Evolutionary conservation across 2,329 filamentous ascomycete genomes (phyloP), one percentile per base, ranked within the genome.

Genomic region (Macrophomina tecta): DNA sequence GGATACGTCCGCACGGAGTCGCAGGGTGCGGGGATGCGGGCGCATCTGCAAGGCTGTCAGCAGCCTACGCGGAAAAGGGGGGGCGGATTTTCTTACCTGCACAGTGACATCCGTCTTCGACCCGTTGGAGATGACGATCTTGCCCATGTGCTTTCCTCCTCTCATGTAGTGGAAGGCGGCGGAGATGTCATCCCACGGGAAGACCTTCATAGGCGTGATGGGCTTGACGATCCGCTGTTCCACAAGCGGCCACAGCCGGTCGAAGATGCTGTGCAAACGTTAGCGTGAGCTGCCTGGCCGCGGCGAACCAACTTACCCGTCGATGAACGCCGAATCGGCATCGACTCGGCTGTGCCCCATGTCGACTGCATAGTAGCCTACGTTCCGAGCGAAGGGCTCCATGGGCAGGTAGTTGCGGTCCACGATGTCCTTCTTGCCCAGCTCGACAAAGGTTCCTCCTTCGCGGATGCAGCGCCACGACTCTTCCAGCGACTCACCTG

Each of bases 391-490:
- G 63, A 75, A 78, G 5, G 69, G 58, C 12, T 58, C 64, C 74
- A 75, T 76, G 62, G 40, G 14, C 23, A 65, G 52, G 46, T 18
- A 38, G 52, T 67, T 67, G 48, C 65, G 65, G 8, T 63, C 65
- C 1, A 67, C 23, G 4, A 68, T 52, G 11, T 70, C 64, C 11
- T 49, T 68, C 40, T 69, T 71, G 7, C 77, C 77, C 56, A 80
- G 74, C 23, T 78, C 74, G 14, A 80, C 68, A 30, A 79, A 73
- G 18, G 68, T 71, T 1, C 77, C 77, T 60, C 72, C 75, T 12
- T 68, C 38, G 1, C 73, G 70, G 28, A 73, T 58, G 55, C 69
- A 72, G 28, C 69, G 62, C 70, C 73, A 73, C 1, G 72, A 71
- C 6, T 49, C 69, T 7, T 65, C 42, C 2, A 75, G 64, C 5